Evolutionary conservation across 2,329 filamentous ascomycete genomes (phyloP), one percentile per base, ranked within the genome.

Genomic region (Fusarium chaquense): DNA sequence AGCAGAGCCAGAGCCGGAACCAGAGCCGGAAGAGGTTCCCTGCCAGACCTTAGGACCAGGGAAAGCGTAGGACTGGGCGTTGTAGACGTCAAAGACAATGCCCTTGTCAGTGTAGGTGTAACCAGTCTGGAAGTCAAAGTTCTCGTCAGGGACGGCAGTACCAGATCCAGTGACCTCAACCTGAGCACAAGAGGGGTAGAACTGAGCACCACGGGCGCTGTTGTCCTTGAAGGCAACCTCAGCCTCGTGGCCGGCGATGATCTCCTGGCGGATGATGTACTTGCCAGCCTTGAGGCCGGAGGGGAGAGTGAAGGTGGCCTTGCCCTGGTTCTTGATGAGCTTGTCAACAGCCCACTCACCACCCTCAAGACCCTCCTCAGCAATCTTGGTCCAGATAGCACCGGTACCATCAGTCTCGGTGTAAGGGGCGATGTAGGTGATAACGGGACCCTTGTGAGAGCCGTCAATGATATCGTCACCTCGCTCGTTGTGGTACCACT

Each of bases 1-100:
- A 30, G 61, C 50, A 16, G 65, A 54, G n/a, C 60, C 50, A 3
- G 67, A 54, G 49, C 56, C 47, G 26, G 62, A 62, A 18, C 41
- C 58, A 5, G 62, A 67, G 22, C 70, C 45, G 16, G 70, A 46
- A 16, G 67, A 73, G 10, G 50, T 53, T 4, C 60, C 62, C 51
- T 64, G 49, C 75, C 77, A 80, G 70, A 81, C 72, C 20, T 69
- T 70, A 24, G 78, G 78, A 50, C 79, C 79, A 60, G 79, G 78
- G 55, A 80, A 79, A 26, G 64, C 18, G 75, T 81, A 80, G 70
- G 49, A 73, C 44, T 69, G 65, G 69, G 59, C 58, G 52, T 52
- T 63, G 83, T 90, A 90, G 78, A 90, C 83, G 82, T 86, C 87
- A 82, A 89, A 79, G 65, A 82, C 70, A 74, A 91, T 87, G 62